Base-by-base conservation (phyloP, 768 basidiomycete species). In the Amanita muscaria region DNA sequence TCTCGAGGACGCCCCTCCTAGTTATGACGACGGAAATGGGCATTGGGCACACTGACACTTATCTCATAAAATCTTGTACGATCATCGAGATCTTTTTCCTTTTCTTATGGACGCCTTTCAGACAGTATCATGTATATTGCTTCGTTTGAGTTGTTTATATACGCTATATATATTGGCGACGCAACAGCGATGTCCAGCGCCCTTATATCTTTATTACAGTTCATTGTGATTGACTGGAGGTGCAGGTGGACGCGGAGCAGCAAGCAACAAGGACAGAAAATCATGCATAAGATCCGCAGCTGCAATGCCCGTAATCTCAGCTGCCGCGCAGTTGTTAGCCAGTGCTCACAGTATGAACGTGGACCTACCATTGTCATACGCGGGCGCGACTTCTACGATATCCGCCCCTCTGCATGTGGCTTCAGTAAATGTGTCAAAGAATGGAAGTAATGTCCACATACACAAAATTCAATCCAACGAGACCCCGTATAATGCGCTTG, bases 381-480 rank as follows among this genome's bases (percentile, higher is more conserved):
- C 76, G 8, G 84, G 83, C 1, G 82, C 64, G 23, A 88, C 84
- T 59, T 85, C 83, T 22, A 87, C 80, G 40, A 86, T 62, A 54
- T 86, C 83, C 6, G 76, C 77, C 23, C 83, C 84, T 25, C 82
- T 81, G 54, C 12, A 12, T 6, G 12, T 12, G 27, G 27, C 7
- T 29, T 29, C 27, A 29, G 27, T 29, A 12, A 29, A 29, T 29
- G 27, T 12, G 12, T 29, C 12, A 6, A 12, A 29, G 27, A 12
- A 29, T 29, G 6, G 27, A 29, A 6, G n/a, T n/a, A n/a, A n/a
- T n/a, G n/a, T 12, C 27, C 27, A 12, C 37, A 14, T 38, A 87
- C 86, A 89, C 78, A 46, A 88, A 79, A 57, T 88, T 87, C 25
- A 91, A 64, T 4, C 86, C 86, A 2, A 76, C 76, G 10, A 90